A percentile compares a stretch with the other conserved stretches of the same genome.
Evolutionary conservation across 257 asterid species (phyloP).

Genomic region (Salvia miltiorrhiza): DNA sequence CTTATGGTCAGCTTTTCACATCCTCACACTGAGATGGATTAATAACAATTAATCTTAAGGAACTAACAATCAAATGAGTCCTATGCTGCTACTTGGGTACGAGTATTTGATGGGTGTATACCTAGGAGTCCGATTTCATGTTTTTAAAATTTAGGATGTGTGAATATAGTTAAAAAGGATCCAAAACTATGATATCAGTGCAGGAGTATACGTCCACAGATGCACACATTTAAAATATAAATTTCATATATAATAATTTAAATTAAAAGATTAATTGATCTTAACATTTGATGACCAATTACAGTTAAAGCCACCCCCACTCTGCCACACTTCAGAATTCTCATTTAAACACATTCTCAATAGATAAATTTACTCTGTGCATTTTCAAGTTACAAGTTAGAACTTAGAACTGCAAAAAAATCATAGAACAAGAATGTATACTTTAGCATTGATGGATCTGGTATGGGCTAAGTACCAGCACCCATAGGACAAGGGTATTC

Average conservation of each 20-base stretch:
- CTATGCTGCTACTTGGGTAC: neutral
- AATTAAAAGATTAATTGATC: neutral
- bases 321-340: neutral
- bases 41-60: slow-evolving; percentile 1
- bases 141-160: neutral
- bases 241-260: too few species aligned
- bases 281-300: neutral
- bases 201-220: neutral
- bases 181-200: neutral
- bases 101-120: neutral
- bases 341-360: neutral
- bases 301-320: neutral
- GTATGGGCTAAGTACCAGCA: neutral
- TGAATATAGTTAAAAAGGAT: neutral
- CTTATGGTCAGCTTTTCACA: neutral
- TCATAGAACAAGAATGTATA: neutral
- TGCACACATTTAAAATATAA: neutral
- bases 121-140: neutral
- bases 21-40: slow-evolving; percentile 9
- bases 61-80: slow-evolving; percentile 13
- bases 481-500: neutral
- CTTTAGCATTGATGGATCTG: neutral
- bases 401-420: too few species aligned
- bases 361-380: neutral
- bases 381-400: neutral